Percentiles rank a stretch among this genome's conserved stretches.
Evolutionary conservation across 2,329 filamentous ascomycete species (phyloP).

Genomic region (Ceratocystis albifundus): DNA sequence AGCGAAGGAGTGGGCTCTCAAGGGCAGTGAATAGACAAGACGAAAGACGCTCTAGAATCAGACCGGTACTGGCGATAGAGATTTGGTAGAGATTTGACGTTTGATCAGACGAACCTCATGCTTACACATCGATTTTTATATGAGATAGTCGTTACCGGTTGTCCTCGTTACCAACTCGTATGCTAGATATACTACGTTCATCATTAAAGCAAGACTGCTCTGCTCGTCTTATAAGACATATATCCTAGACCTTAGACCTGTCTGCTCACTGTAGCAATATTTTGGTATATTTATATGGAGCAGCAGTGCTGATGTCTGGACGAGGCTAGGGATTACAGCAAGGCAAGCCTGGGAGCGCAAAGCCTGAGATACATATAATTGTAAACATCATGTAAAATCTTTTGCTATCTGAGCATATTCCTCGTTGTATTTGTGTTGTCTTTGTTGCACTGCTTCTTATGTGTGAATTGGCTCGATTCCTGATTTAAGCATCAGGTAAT

Average conservation of each 20-base stretch:
- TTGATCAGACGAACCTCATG: neutral
- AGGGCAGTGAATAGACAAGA: conserved; percentile 4
- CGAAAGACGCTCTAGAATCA: neutral
- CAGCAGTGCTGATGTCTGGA: no score
- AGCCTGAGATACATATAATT: no score
- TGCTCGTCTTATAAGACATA: no score
- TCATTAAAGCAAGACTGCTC: neutral
- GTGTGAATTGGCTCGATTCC: neutral
- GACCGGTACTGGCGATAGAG: neutral
- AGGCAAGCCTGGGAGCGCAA: neutral
- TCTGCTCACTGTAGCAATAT: neutral
- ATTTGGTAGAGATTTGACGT: neutral
- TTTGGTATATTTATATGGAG: neutral
- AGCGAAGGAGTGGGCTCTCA: conserved; percentile 32
- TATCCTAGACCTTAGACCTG: neutral
- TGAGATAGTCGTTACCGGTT: neutral
- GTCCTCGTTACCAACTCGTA: neutral
- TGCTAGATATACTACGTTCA: neutral
- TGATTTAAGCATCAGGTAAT: neutral
- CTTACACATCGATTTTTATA: neutral
- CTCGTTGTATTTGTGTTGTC: neutral
- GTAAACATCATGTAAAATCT: no score
- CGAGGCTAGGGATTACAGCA: neutral
- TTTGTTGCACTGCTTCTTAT: conserved; percentile 3
- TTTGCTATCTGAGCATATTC: no score